A percentile compares a stretch with the other conserved stretches of the same genome.
Conservation (phyloP, 306 rosid species). For the Cicer judaicum region DNA sequence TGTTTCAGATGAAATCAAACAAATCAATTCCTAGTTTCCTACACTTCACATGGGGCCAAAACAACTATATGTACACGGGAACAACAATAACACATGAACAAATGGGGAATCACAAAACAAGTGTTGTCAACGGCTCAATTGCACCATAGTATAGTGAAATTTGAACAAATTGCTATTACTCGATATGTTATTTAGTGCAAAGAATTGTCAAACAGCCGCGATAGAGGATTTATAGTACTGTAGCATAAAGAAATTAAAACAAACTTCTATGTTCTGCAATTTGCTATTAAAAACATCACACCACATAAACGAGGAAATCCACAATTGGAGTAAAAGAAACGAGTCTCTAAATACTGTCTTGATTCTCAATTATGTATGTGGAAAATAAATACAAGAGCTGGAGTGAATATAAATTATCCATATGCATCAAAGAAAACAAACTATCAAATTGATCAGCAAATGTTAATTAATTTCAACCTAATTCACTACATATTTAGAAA, state of each 20-base stretch:
- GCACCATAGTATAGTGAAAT: not conserved
- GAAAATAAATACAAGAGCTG: not conserved
- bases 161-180: not conserved
- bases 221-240: not conserved
- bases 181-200: not conserved
- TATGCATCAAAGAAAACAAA: conserved; percentile 8
- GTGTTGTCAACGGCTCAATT: not conserved
- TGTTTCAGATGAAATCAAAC: conserved; percentile 42
- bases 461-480: not conserved
- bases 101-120: conserved; percentile 14
- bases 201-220: not conserved
- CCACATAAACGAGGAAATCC: not conserved
- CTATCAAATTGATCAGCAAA: conserved; percentile 26
- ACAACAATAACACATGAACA: conserved; percentile 18
- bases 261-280: not conserved
- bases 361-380: not conserved
- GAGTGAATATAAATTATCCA: not conserved
- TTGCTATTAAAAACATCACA: not conserved
- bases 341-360: not conserved
- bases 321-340: not conserved
- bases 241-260: not conserved
- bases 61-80: conserved; percentile 4
- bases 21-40: conserved; percentile 36
- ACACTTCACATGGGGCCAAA: not conserved
- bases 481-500: conserved; percentile 10